phyloP scores from a whole-genome alignment of 2,329 filamentous ascomycete genomes.

The Calonectria pseudoturangicola region DNA sequence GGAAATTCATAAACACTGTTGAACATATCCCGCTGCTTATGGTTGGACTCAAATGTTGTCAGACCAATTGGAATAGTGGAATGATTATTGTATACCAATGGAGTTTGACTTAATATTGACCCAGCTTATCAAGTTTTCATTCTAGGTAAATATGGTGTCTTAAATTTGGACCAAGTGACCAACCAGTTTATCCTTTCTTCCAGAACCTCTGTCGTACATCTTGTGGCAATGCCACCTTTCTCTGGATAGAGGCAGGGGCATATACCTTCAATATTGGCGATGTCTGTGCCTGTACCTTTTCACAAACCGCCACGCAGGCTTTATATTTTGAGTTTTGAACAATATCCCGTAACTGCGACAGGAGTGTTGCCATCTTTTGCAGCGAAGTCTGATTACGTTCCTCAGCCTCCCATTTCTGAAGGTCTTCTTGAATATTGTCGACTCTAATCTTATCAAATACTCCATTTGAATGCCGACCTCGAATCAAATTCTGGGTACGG shows the following conservation, averaged over 20 bases:
- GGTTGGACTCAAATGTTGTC: no score
- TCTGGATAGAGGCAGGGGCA: neutral
- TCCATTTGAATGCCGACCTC: slow-evolving; percentile 45
- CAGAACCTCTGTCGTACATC: neutral
- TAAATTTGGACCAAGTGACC: no score
- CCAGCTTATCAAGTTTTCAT: no score
- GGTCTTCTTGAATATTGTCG: neutral
- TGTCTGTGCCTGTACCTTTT: neutral
- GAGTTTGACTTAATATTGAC: no score
- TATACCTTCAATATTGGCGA: neutral
- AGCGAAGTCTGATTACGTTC: slow-evolving; percentile 31
- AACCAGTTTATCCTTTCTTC: neutral
- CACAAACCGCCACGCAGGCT: slow-evolving; percentile 32
- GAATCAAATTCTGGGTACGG: slow-evolving; percentile 52
- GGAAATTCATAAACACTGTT: no score
- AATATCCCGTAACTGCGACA: slow-evolving; percentile 27
- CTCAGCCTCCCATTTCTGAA: slow-evolving; percentile 37
- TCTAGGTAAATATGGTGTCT: no score
- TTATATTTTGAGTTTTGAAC: neutral
- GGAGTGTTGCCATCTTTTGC: slow-evolving; percentile 27
- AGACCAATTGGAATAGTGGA: no score
- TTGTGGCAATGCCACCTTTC: neutral
- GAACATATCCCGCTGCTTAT: no score
- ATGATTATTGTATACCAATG: no score
- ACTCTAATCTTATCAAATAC: slow-evolving; percentile 39